Percentiles rank a stretch among this genome's conserved stretches.
Conservation (phyloP, 2,329 filamentous ascomycete species). For the Byssochlamys sp. region DNA sequence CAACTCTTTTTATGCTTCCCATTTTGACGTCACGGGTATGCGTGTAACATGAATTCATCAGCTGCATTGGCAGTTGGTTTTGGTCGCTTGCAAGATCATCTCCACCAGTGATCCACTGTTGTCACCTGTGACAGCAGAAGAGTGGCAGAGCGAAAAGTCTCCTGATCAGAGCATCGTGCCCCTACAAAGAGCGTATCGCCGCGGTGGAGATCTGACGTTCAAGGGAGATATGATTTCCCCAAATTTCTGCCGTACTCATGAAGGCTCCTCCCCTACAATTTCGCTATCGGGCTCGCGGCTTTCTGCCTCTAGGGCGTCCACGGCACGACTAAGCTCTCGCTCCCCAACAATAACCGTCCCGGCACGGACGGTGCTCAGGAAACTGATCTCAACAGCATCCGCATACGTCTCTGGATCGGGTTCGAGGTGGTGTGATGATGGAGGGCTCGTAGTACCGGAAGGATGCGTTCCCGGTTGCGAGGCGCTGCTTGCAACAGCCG, state of each 20-base stretch:
- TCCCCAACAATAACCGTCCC: slow-evolving; percentile 79
- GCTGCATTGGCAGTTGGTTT: not conserved
- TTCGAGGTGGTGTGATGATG: slow-evolving; percentile 18
- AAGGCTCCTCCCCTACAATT: not conserved
- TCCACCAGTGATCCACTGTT: not conserved
- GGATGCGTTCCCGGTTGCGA: slow-evolving; percentile 1
- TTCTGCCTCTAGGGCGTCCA: slow-evolving; percentile 54
- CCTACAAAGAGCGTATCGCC: not conserved
- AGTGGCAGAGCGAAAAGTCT: not conserved
- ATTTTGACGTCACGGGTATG: not conserved
- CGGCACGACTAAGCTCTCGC: slow-evolving; percentile 61
- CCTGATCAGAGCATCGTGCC: not conserved
- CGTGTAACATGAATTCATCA: not conserved
- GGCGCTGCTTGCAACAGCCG: slow-evolving; percentile 1
- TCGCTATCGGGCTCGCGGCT: slow-evolving; percentile 6
- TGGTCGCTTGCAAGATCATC: not conserved
- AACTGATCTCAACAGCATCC: slow-evolving; percentile 65
- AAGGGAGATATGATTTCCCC: not conserved
- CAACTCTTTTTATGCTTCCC: not conserved
- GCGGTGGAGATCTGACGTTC: not conserved
- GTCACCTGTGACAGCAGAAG: not conserved
- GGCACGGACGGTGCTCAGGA: slow-evolving; percentile 77
- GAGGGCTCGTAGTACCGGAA: not conserved
- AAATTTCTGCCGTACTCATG: not conserved
- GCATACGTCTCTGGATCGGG: slow-evolving; percentile 21